Evolutionary conservation across 306 rosid species (phyloP).

Genomic region (Cicer pinnatifidum): DNA sequence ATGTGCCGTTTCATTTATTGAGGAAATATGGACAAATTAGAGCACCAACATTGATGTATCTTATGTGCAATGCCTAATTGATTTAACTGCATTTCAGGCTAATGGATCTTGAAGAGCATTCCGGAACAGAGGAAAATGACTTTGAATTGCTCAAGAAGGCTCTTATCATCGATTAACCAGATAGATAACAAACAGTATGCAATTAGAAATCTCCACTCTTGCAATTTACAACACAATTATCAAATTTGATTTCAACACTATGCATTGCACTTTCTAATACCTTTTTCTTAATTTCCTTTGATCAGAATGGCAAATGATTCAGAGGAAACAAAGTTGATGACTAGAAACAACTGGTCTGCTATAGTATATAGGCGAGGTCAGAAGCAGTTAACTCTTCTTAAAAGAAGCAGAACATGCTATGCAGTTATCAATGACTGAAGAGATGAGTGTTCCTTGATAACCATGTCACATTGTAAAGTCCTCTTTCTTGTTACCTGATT

Average conservation of each 20-base stretch:
- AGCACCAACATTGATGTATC: constrained; percentile 26
- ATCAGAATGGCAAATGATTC: constrained; percentile 43
- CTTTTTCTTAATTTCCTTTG: constrained; percentile 25
- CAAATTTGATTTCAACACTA: background rate
- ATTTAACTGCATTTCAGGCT: constrained; percentile 55
- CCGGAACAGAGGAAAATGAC: constrained; percentile 73
- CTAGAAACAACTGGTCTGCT: constrained; percentile 65
- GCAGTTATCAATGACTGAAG: constrained; percentile 59
- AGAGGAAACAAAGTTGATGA: constrained; percentile 47
- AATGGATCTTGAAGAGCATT: constrained; percentile 76
- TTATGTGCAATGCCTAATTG: constrained; percentile 27
- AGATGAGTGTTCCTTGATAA: constrained; percentile 42
- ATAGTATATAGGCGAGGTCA: constrained; percentile 76
- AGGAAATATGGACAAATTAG: constrained; percentile 4
- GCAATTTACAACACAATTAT: background rate
- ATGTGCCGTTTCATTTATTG: background rate
- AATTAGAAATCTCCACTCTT: background rate
- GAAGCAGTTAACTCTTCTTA: constrained; percentile 75
- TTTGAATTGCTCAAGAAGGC: constrained; percentile 57
- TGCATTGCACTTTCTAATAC: constrained; percentile 24
- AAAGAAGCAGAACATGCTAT: constrained; percentile 88
- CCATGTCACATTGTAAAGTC: background rate
- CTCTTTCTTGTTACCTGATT: background rate
- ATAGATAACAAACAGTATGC: constrained; percentile 40
- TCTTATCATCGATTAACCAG: constrained; percentile 47